These are phyloP conservation scores for Leptomonas seymouri DNA, from an alignment of 208 protist genomes.

Conservation along the genomic window DNA sequence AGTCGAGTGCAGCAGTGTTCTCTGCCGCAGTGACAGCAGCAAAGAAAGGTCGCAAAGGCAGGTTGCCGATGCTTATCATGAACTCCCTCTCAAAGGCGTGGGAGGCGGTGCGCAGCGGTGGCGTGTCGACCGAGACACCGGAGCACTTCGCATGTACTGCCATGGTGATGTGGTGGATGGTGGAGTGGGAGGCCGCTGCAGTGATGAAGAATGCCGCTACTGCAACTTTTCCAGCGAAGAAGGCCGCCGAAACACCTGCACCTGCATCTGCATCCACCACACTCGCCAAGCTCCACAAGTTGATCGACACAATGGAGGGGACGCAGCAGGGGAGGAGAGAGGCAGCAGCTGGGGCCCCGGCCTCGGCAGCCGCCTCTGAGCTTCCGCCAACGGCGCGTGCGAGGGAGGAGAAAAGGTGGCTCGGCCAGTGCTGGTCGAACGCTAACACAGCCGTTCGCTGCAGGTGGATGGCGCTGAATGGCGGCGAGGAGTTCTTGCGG, in stretches of 20 bases:
- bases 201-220: not conserved
- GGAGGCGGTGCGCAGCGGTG: slow-evolving; percentile 53
- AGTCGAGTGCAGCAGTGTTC: not conserved
- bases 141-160: slow-evolving; percentile 45
- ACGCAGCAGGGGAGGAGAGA: not conserved
- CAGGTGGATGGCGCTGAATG: slow-evolving; percentile 21
- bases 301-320: not conserved
- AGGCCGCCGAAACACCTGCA: not conserved
- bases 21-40: not conserved
- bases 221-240: too few relatives aligned
- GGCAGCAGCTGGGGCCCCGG: not conserved
- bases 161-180: slow-evolving; percentile 58
- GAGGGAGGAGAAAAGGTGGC: not conserved
- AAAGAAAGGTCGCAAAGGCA: slow-evolving; percentile 12
- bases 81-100: slow-evolving; percentile 46
- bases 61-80: slow-evolving; percentile 34
- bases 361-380: not conserved
- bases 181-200: slow-evolving; percentile 34
- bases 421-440: slow-evolving; percentile 17
- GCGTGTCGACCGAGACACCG: slow-evolving; percentile 33
- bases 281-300: not conserved
- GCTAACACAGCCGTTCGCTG: slow-evolving; percentile 16
- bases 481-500: slow-evolving; percentile 20
- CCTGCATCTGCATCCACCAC: not conserved
- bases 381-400: not conserved